A percentile compares a stretch with the other conserved stretches of the same genome.
Evolutionary conservation across 2,329 filamentous ascomycete genomes (phyloP).

Genomic region (Diaporthe sp.): DNA sequence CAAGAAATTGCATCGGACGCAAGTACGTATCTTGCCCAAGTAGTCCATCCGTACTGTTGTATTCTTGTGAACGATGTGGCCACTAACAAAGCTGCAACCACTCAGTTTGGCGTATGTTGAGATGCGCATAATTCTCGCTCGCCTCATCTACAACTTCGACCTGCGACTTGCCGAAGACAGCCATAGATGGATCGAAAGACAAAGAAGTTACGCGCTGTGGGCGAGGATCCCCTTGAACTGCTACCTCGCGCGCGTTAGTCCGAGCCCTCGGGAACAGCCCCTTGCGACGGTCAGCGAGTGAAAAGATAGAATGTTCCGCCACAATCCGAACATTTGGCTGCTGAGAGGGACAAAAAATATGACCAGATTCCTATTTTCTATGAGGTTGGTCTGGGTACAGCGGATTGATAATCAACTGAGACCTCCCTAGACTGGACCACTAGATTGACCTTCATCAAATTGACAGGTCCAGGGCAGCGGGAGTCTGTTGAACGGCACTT

Average conservation of each 20-base stretch:
- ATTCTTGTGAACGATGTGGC: neutral
- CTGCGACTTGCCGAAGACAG: constrained; percentile 47
- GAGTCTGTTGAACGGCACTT: neutral
- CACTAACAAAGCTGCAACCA: neutral
- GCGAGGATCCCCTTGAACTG: constrained; percentile 49
- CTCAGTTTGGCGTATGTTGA: constrained; percentile 51
- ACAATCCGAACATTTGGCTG: too few species aligned
- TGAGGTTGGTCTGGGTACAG: neutral
- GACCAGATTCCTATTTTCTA: neutral
- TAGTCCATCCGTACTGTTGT: too few species aligned
- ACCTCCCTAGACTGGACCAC: neutral
- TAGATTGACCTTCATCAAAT: neutral
- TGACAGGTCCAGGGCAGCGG: neutral
- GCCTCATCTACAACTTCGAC: constrained; percentile 53
- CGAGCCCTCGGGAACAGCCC: neutral
- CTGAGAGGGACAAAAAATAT: neutral
- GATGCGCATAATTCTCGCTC: constrained; percentile 53
- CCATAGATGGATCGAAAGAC: constrained; percentile 45
- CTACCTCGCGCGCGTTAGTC: constrained; percentile 41
- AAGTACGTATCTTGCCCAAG: constrained; percentile 40
- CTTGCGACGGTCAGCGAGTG: constrained; percentile 17
- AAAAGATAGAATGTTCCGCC: neutral
- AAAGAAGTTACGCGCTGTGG: constrained; percentile 49
- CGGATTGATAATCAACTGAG: neutral
- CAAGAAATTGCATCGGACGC: constrained; percentile 51